Base-by-base conservation (phyloP, 2,329 filamentous ascomycete species). In the Aquanectria penicillioides region DNA sequence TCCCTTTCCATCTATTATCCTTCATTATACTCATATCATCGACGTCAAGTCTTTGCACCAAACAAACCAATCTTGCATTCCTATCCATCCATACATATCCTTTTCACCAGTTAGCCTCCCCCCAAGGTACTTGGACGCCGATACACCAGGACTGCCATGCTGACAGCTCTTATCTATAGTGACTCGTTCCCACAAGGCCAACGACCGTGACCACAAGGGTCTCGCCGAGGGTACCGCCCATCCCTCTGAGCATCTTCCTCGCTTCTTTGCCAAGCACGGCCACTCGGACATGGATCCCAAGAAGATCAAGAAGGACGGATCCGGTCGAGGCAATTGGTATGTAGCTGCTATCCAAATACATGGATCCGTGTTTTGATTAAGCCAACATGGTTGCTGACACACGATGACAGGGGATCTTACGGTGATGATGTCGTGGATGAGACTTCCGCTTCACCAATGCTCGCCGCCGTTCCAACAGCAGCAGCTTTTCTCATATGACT, bases 161-260 rank as follows among this genome's bases (percentile, higher is more conserved):
- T 64, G 52, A 62, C 56, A 40, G 36, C 13, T 12, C 20, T 25
- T 36, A 15, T 38, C 25, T 34, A 12, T 69, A 97, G 94, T 99
- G 94, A 97, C 95, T 82, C 94, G 95, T 77, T 96, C 94, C 66
- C 92, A 94, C 87, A 99, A 98, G 84, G 87, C 85, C 83, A 97
- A 93, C 81, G 93, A 97, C 79, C 94, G 94, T 80, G 91, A 96
- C 83, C 91, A 97, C 81, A 87, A 88, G 71, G 90, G 86, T 72
- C 80, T 92, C 68, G 89, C 90, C 67, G 91, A 95, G 70, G 91
- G 90, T 74, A 88, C 86, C 57, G 88, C 86, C 61, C 77, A 83
- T 48, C 82, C 87, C 53, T 84, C 90, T 65, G 90, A 95, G 68
- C 86, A 90, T 71, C 81, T 97, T 23, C 94, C 95, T 73, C 92